Conservation (phyloP, 345 rosid species). For the Citrus reticulata region DNA sequence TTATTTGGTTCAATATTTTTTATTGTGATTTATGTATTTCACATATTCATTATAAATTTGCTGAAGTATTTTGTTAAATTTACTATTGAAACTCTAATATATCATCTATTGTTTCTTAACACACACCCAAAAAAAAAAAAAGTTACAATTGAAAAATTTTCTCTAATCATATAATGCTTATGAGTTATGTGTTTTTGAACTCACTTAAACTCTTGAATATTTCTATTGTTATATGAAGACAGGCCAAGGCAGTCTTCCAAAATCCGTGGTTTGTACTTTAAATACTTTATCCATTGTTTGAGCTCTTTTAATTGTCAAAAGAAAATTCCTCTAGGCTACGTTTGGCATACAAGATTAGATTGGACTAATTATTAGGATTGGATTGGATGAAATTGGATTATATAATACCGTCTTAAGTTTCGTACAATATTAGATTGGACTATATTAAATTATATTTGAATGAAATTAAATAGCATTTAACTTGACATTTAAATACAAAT, state of each 20-base stretch:
- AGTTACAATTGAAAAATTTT: not conserved
- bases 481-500: too few species aligned
- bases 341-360: too few species aligned
- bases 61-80: not conserved
- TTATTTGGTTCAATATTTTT: not conserved
- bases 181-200: not conserved
- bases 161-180: not conserved
- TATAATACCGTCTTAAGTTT: too few species aligned
- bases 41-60: not conserved
- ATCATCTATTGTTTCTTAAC: too few species aligned
- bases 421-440: too few species aligned
- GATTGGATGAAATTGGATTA: too few species aligned
- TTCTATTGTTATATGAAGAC: not conserved
- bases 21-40: not conserved
- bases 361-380: too few species aligned
- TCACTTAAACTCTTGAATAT: not conserved
- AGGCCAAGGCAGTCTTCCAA: not conserved
- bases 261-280: not conserved
- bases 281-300: not conserved
- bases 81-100: not conserved
- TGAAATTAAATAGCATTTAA: too few species aligned
- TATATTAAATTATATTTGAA: too few species aligned
- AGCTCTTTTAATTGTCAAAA: not conserved
- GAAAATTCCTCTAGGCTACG: not conserved
- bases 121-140: too few species aligned